Evolutionary conservation across 441 rosid species (phyloP).

Genomic region (Biscutella laevigata): DNA sequence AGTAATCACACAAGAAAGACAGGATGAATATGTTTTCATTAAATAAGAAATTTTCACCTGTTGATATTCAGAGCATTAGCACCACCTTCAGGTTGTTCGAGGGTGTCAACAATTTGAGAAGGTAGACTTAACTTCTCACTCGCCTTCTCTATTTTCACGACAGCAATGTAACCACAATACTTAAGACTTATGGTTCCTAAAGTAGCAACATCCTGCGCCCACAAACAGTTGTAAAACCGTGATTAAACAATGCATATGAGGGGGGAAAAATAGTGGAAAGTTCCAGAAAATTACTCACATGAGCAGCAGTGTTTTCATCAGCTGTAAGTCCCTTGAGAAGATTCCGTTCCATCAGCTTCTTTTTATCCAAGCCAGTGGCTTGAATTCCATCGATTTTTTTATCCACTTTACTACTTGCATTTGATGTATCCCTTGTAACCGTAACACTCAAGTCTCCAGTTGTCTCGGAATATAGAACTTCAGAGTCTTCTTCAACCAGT

Average conservation of each 20-base stretch:
- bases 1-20: constrained; percentile 5
- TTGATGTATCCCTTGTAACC: constrained; percentile 37
- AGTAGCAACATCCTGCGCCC: constrained; percentile 46
- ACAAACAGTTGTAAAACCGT: constrained; percentile 14
- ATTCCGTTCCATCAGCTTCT: constrained; percentile 47
- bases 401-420: constrained; percentile 55
- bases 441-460: constrained; percentile 47
- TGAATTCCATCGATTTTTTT: constrained; percentile 60
- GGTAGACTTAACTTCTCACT: constrained; percentile 30
- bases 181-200: constrained; percentile 52
- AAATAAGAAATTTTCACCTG: constrained; percentile 34
- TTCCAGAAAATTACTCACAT: constrained; percentile 32
- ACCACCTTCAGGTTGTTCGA: constrained; percentile 70
- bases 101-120: constrained; percentile 40
- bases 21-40: not conserved
- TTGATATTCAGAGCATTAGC: constrained; percentile 65
- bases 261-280: not conserved
- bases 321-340: constrained; percentile 65
- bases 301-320: constrained; percentile 66
- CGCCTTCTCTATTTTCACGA: constrained; percentile 47
- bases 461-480: constrained; percentile 32
- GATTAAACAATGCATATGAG: not conserved
- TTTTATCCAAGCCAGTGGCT: constrained; percentile 39
- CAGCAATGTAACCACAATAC: constrained; percentile 57
- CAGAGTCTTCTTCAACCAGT: constrained; percentile 19